A percentile compares a stretch with the other conserved stretches of the same genome.
Conservation (phyloP, 139 green algal genomes). For the Coelastrella sp. region DNA sequence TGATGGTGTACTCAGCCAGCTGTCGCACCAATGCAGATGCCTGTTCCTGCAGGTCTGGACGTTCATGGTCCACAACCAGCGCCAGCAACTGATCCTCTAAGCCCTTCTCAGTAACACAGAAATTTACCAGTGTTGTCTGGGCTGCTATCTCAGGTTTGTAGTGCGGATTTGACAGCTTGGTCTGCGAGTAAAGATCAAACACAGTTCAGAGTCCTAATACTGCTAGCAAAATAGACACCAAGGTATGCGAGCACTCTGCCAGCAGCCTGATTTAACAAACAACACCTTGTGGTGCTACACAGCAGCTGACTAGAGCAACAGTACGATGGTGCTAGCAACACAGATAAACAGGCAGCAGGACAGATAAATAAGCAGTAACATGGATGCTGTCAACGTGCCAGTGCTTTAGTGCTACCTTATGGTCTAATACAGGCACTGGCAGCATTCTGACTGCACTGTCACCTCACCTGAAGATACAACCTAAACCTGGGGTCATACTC, state of each 20-base stretch:
- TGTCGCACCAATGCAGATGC: constrained; percentile 72
- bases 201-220: no score
- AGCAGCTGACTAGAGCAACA: no score
- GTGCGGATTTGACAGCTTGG: constrained; percentile 91
- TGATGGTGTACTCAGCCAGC: constrained; percentile 90
- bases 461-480: constrained; percentile 45
- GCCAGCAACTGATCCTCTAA: constrained; percentile 94
- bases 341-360: no score
- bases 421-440: no score
- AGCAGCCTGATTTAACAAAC: no score
- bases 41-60: constrained; percentile 80
- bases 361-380: no score
- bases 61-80: constrained; percentile 88
- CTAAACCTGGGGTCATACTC: constrained; percentile 63
- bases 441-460: neutral
- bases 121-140: constrained; percentile 92
- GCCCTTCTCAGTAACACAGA: constrained; percentile 91
- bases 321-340: no score
- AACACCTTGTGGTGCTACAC: no score
- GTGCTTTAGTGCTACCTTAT: no score
- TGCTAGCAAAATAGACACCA: no score
- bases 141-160: constrained; percentile 92
- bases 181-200: constrained; percentile 70
- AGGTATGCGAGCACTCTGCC: no score
- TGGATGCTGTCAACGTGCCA: no score